These are phyloP conservation scores for Wallacemonas sp. DNA, from an alignment of 208 protist genomes.

Conservation along the genomic window DNA sequence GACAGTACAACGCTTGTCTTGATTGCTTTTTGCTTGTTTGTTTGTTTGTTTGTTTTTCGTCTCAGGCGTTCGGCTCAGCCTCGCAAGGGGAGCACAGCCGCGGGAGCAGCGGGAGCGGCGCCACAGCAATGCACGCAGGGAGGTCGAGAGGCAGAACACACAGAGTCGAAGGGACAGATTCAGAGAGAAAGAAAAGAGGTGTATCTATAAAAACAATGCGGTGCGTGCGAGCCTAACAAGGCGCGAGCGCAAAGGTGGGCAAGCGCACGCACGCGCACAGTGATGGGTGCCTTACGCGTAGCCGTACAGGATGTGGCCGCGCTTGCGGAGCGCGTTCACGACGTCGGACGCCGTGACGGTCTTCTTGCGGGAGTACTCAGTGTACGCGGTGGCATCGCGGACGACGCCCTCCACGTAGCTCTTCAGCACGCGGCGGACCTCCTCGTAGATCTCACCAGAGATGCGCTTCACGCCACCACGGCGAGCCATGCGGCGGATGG, in stretches of 20 bases:
- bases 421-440: slow-evolving; percentile 47
- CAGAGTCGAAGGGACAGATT: too few relatives aligned
- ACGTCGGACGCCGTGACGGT: slow-evolving; percentile 71
- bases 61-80: too few relatives aligned
- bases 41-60: neutral
- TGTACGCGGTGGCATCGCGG: slow-evolving; percentile 66
- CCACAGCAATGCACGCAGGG: too few relatives aligned
- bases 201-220: too few relatives aligned
- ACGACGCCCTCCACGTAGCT: slow-evolving; percentile 67
- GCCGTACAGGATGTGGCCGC: slow-evolving; percentile 44
- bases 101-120: too few relatives aligned
- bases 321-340: slow-evolving; percentile 70
- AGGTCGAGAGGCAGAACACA: too few relatives aligned
- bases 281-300: slow-evolving; percentile 14
- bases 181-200: too few relatives aligned
- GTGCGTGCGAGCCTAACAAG: too few relatives aligned
- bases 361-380: slow-evolving; percentile 58
- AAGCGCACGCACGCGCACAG: too few relatives aligned
- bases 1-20: neutral
- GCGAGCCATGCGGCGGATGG: slow-evolving; percentile 67
- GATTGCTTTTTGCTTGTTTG: neutral
- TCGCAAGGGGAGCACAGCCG: too few relatives aligned
- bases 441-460: slow-evolving; percentile 61
- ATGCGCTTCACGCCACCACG: slow-evolving; percentile 81
- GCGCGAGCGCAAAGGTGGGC: too few relatives aligned